phyloP scores from a whole-genome alignment of 176 grass and related monocot species.

The Guadua angustifolia region DNA sequence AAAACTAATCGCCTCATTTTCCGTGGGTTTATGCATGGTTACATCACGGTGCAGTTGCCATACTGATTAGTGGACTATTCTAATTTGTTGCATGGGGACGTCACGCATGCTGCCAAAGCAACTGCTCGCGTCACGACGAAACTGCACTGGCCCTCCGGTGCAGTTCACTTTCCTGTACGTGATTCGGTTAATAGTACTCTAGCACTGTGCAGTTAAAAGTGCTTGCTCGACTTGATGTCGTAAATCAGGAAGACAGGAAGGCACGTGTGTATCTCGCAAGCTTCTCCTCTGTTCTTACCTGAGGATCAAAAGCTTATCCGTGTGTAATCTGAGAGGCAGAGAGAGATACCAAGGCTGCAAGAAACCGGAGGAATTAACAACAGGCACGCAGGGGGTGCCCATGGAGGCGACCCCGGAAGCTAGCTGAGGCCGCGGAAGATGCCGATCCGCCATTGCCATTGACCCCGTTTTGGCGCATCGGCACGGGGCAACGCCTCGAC shows the following conservation, averaged over 20 bases:
- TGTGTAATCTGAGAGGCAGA: background rate
- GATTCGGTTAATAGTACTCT: background rate
- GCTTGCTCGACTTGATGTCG: background rate
- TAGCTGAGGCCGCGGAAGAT: background rate
- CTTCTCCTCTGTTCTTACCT: background rate
- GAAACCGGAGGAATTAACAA: background rate
- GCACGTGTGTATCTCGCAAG: background rate
- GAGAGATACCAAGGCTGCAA: background rate
- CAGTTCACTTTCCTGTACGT: background rate
- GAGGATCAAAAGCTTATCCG: background rate
- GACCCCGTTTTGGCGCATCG: constrained; percentile 42
- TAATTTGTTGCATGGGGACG: background rate
- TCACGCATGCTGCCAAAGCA: background rate
- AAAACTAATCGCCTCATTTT: no score
- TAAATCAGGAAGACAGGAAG: no score
- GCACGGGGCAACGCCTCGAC: constrained; percentile 30
- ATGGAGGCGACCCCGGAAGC: constrained; percentile 12
- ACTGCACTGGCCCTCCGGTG: background rate
- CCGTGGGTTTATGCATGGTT: no score
- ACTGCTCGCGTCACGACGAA: background rate
- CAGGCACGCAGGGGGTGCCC: background rate
- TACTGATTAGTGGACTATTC: background rate
- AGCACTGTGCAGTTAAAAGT: background rate
- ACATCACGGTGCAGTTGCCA: background rate
- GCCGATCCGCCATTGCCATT: constrained; percentile 5